Evolutionary conservation across 208 protist genomes (phyloP), one percentile per base, ranked within the genome.

Genomic region (Leishmania amazonensis): DNA sequence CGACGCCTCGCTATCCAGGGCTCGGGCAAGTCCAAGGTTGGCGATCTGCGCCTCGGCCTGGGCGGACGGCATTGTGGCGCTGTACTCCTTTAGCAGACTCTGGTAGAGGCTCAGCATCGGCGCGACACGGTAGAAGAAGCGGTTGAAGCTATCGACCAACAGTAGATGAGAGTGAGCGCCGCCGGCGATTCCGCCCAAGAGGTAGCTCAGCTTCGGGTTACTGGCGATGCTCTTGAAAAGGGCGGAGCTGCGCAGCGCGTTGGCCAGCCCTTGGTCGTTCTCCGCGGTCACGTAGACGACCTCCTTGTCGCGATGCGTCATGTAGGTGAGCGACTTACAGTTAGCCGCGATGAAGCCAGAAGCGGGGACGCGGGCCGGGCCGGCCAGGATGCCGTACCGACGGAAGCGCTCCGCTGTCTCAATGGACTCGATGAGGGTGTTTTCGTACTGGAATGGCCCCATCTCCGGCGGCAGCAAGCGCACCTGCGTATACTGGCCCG

Each of bases 21-120:
- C 80, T 7, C 88, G 87, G 2, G 85, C 68, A 21, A 97, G 86
- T 3, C 84, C 87, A 19, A 65, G 47, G 75, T 91, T 88, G 75
- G 78, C 89, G 65, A 87, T 81, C 73, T 93, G 86, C 38, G 90
- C 91, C 54, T 88, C 85, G 40, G 86, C 84, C 47, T 80, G 84
- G n/a, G 85, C 80, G 21, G 87, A 72, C 5, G 85, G 88, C 31
- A 87, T 82, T 45, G 75, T 80, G 68, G 75, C 72, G 53, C 75
- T 71, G 86, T 94, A 96, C 35, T 92, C 68, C 60, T 84, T 72
- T 54, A 96, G 68, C 24, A 95, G 64, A 3, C 81, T 83, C 71
- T 90, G 75, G 84, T 93, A 97, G 83, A 93, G 91, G 78, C 76
- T 86, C 24, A 97, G 88, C 91, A 96, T 93, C 68, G 94, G 94